Base-by-base conservation (phyloP, 306 rosid genomes). In the Senna siamea region DNA sequence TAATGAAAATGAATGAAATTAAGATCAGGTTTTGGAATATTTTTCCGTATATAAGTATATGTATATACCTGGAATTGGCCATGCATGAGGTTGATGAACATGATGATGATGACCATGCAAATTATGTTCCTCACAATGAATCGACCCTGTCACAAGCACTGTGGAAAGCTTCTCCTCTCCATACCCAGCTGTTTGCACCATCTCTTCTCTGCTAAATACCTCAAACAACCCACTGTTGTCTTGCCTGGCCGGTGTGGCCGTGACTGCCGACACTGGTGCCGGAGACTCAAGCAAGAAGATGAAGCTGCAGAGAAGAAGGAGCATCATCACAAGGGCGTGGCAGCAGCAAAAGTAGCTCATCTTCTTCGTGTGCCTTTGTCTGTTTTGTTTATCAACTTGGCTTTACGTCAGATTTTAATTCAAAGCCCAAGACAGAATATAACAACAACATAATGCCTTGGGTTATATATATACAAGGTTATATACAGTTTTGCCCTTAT, bases 111-210 rank as follows among this genome's bases (percentile, higher is more conserved):
- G 83, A 13, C 56, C 67, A 70, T 77, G 74, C 41, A 75, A 53
- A 83, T 86, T 76, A 15, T n/a, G 15, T 32, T 88, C 63, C 56
- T 89, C 79, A 47, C 96, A 92, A 77, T 78, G 70, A 75, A 94
- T 64, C 2, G 99, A 94, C 4, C 98, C 99, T 11, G 90, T 84
- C 37, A 94, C 78, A 8, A 94, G 81, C n/a, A 94, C 99, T 0
- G 98, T 94, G 66, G 99, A 94, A 20, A 94, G 87, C 82, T 83
- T 94, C 67, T 92, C 90, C 71, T 94, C 96, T 65, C 99, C 98
- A 82, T 94, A 92, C 38, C 99, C 99, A 69, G 97, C 97, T 30
- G 86, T 76, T 47, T 80, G 75, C 78, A 81, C 82, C 78, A 85
- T 67, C 38, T 94, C 96, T 5, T 92, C 89, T 76, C 89, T 81